Percentiles rank a stretch among this genome's conserved stretches.
phyloP scores from a whole-genome alignment of 2,329 filamentous ascomycete genomes.

The Apiospora pterosperma region DNA sequence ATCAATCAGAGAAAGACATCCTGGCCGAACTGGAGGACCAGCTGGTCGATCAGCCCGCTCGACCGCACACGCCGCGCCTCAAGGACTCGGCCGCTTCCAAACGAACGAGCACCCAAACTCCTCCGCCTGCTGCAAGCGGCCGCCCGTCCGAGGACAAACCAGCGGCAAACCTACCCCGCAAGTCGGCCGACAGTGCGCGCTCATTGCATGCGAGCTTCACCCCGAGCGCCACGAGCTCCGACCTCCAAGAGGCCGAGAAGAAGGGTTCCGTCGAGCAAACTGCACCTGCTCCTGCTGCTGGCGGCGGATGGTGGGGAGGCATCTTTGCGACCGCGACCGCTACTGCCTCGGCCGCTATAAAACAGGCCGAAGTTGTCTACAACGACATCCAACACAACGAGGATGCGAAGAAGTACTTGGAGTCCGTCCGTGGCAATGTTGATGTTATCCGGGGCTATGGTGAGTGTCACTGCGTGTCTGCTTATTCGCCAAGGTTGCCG shows the following conservation, averaged over 20 bases:
- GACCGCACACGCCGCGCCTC: slow-evolving; percentile 79
- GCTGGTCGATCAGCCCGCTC: slow-evolving; percentile 69
- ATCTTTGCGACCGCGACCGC: slow-evolving; percentile 72
- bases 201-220: slow-evolving; percentile 72
- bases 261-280: slow-evolving; percentile 44
- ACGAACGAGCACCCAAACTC: slow-evolving; percentile 45
- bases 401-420: slow-evolving; percentile 93
- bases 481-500: background rate
- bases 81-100: slow-evolving; percentile 51
- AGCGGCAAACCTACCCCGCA: slow-evolving; percentile 45
- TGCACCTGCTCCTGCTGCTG: slow-evolving; percentile 20
- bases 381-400: slow-evolving; percentile 96
- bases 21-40: slow-evolving; percentile 81
- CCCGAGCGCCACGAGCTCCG: slow-evolving; percentile 62
- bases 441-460: slow-evolving; percentile 72
- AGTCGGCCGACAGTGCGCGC: slow-evolving; percentile 73
- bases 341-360: slow-evolving; percentile 68
- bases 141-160: slow-evolving; percentile 63
- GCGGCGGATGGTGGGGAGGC: slow-evolving; percentile 87
- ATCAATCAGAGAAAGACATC: slow-evolving; percentile 63
- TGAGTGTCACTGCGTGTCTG: slow-evolving; percentile 36
- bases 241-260: slow-evolving; percentile 56
- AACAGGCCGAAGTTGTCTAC: slow-evolving; percentile 88
- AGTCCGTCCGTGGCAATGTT: slow-evolving; percentile 88
- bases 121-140: slow-evolving; percentile 41